These are phyloP conservation scores for Quercus cerris DNA, from an alignment of 306 rosid genomes.

Conservation along the genomic window DNA sequence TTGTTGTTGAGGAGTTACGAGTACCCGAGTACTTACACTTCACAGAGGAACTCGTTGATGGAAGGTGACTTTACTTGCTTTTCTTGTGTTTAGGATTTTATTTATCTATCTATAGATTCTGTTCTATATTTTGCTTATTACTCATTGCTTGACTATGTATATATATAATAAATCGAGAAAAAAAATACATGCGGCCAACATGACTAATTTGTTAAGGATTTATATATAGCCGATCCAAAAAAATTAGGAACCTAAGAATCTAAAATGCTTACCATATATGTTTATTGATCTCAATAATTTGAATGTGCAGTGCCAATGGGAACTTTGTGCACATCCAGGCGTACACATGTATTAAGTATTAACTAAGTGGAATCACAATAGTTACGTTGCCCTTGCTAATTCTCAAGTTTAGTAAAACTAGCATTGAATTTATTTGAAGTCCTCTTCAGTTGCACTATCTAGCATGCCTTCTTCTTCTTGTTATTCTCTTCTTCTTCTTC, in stretches of 20 bases:
- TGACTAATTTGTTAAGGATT: no score
- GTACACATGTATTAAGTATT: background rate
- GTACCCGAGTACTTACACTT: conserved; percentile 75
- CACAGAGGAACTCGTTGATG: conserved; percentile 93
- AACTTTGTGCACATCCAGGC: conserved; percentile 39
- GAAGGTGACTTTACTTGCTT: conserved; percentile 44
- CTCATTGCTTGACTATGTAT: background rate
- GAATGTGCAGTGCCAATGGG: conserved; percentile 56
- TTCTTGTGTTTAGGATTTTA: background rate
- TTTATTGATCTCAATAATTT: no score
- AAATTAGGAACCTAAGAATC: no score
- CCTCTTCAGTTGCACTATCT: background rate
- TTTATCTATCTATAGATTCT: background rate
- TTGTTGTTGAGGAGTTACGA: conserved; percentile 69
- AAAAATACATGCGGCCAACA: background rate
- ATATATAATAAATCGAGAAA: no score
- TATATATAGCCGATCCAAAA: no score
- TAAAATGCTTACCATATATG: no score
- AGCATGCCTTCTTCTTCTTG: background rate
- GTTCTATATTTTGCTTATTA: background rate
- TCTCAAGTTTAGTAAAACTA: background rate
- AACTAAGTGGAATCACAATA: background rate
- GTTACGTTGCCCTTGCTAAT: background rate
- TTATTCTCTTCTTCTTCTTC: background rate
- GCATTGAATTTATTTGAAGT: background rate